Evolutionary conservation across 768 basidiomycete species (phyloP).

Genomic region (Rossbeevera mucosa): DNA sequence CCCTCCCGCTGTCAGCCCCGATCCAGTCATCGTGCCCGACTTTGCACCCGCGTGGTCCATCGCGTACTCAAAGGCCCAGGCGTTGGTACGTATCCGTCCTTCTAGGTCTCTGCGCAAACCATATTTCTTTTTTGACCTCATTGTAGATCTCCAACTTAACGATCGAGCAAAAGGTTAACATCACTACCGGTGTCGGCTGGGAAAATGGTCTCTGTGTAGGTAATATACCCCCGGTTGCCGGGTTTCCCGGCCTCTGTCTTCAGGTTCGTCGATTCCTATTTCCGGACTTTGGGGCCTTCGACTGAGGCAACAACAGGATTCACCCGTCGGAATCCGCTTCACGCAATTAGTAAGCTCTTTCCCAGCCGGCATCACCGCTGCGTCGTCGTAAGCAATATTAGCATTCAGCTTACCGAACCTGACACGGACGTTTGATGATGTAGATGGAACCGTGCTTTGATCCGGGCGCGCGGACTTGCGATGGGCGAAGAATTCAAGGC

Average conservation of each 20-base stretch:
- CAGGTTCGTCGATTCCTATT: conserved; percentile 38
- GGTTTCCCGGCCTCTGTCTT: conserved; percentile 68
- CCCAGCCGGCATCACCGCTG: conserved; percentile 80
- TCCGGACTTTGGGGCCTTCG: neutral
- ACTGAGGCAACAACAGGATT: conserved; percentile 41
- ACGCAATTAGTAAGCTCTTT: conserved; percentile 73
- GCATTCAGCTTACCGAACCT: neutral
- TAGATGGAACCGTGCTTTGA: conserved; percentile 72
- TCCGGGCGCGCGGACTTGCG: conserved; percentile 68
- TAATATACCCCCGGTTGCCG: conserved; percentile 51
- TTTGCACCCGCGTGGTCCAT: conserved; percentile 50
- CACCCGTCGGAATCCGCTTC: conserved; percentile 73
- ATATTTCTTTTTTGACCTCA: too few species aligned
- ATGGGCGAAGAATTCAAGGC: conserved; percentile 81
- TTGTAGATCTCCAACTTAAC: conserved; percentile 44
- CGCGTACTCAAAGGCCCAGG: conserved; percentile 56
- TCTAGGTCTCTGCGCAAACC: neutral
- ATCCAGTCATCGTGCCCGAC: conserved; percentile 39
- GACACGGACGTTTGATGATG: neutral
- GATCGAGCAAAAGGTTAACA: conserved; percentile 59
- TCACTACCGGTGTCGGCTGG: conserved; percentile 56
- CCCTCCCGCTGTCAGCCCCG: conserved; percentile 51
- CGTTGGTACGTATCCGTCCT: conserved; percentile 37
- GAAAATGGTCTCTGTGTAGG: conserved; percentile 63
- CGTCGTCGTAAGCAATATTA: conserved; percentile 57